These are phyloP conservation scores for Vitellaria paradoxa DNA, from an alignment of 179 eudicot genomes.

Conservation along the genomic window DNA sequence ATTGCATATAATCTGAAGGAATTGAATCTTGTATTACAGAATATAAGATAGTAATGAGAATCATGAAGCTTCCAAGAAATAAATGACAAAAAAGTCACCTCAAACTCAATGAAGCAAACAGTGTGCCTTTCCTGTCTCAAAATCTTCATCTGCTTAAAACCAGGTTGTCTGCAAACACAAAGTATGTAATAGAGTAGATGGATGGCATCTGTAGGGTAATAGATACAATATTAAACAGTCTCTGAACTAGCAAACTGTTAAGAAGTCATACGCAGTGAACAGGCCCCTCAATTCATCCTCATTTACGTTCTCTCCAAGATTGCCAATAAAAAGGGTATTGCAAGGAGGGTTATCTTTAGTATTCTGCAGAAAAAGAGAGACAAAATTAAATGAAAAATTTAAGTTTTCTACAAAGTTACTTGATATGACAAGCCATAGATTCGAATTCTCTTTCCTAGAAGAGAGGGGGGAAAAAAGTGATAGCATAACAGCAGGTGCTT, in stretches of 20 bases:
- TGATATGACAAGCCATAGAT: background rate
- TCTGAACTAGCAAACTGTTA: constrained; percentile 6
- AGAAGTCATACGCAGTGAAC: constrained; percentile 63
- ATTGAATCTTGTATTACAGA: background rate
- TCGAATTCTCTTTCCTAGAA: background rate
- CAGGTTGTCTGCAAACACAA: constrained; percentile 71
- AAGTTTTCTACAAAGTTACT: background rate
- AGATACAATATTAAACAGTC: background rate
- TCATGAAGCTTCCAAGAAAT: background rate
- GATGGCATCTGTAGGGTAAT: background rate
- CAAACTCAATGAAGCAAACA: constrained; percentile 98
- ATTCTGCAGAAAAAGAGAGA: constrained; percentile 55
- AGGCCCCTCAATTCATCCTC: constrained; percentile 94
- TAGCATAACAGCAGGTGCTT: background rate
- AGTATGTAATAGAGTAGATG: constrained; percentile 11
- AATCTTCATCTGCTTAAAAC: constrained; percentile 95
- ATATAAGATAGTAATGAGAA: background rate
- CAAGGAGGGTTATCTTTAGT: constrained; percentile 98
- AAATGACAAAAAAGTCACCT: constrained; percentile 41
- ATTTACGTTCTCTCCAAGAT: constrained; percentile 83
- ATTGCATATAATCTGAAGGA: background rate
- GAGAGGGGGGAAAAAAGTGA: too few relatives aligned
- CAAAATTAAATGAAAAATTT: background rate
- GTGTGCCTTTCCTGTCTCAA: constrained; percentile 97
- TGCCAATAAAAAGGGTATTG: constrained; percentile 93